These are phyloP conservation scores for Boletus tomentosulus DNA, from an alignment of 768 basidiomycete genomes.

Conservation along the genomic window DNA sequence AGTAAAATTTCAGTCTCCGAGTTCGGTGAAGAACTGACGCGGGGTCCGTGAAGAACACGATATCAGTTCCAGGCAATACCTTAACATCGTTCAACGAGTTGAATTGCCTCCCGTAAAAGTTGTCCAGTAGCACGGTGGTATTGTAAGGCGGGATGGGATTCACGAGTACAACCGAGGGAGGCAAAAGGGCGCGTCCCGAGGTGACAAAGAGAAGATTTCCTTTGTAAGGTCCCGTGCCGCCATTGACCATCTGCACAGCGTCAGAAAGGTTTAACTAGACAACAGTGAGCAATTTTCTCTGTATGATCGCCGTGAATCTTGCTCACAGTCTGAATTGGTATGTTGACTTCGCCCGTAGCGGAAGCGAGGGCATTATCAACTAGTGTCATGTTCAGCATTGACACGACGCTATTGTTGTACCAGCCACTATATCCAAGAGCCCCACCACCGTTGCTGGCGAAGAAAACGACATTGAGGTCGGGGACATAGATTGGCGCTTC, in stretches of 20 bases:
- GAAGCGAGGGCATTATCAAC: slow-evolving; percentile 44
- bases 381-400: slow-evolving; percentile 57
- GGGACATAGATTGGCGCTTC: slow-evolving; percentile 71
- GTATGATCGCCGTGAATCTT: neutral
- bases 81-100: slow-evolving; percentile 81
- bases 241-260: slow-evolving; percentile 66
- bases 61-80: slow-evolving; percentile 60
- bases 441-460: slow-evolving; percentile 67
- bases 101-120: slow-evolving; percentile 77
- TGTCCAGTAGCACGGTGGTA: slow-evolving; percentile 66
- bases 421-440: slow-evolving; percentile 44
- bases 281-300: slow-evolving; percentile 1
- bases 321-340: slow-evolving; percentile 43
- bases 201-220: slow-evolving; percentile 57
- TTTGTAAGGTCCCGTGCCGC: slow-evolving; percentile 60
- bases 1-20: neutral
- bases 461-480: slow-evolving; percentile 69
- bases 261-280: slow-evolving; percentile 54
- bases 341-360: slow-evolving; percentile 37
- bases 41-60: slow-evolving; percentile 73
- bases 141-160: slow-evolving; percentile 64
- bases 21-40: slow-evolving; percentile 38
- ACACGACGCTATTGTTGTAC: slow-evolving; percentile 58
- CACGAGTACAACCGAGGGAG: slow-evolving; percentile 61
- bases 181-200: slow-evolving; percentile 59